These are phyloP conservation scores for Fusarium sp. DNA, from an alignment of 2,329 filamentous ascomycete species.

Conservation along the genomic window DNA sequence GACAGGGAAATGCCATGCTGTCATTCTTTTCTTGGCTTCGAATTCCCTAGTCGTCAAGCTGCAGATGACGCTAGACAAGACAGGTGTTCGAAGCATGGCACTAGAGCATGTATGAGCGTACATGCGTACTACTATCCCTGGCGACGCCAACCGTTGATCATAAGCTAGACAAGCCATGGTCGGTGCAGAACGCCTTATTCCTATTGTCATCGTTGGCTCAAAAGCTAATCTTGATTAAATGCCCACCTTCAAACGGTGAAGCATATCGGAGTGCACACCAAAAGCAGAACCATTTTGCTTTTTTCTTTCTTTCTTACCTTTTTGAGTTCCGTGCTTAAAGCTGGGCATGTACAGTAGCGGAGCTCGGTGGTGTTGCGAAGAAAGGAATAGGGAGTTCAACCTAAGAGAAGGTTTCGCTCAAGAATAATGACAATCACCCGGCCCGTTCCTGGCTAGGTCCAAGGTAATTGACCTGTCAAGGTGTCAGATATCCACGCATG, in stretches of 20 bases:
- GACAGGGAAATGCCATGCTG: background rate
- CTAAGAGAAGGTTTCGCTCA: background rate
- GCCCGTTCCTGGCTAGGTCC: constrained; percentile 32
- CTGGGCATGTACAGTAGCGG: constrained; percentile 4
- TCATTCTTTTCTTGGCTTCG: constrained; percentile 5
- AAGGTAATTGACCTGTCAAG: constrained; percentile 30
- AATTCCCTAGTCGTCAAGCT: constrained; percentile 14
- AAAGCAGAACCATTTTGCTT: constrained; percentile 28
- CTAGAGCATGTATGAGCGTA: background rate
- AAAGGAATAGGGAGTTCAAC: background rate
- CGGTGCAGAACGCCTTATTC: constrained; percentile 37
- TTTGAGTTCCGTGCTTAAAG: constrained; percentile 11
- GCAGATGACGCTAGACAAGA: constrained; percentile 14
- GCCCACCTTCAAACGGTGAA: constrained; percentile 31
- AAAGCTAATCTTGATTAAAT: constrained; percentile 12
- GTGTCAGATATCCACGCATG: constrained; percentile 14
- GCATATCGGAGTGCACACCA: constrained; percentile 24
- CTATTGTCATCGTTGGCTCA: constrained; percentile 35
- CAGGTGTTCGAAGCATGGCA: background rate
- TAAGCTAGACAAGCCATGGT: constrained; percentile 35
- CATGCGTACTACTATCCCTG: background rate
- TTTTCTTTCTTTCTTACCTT: constrained; percentile 16
- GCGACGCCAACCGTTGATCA: constrained; percentile 27
- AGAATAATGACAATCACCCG: constrained; percentile 14
- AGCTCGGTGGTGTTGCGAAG: background rate